Percentiles rank a stretch among this genome's conserved stretches.
Evolutionary conservation across 2,329 filamentous ascomycete species (phyloP).

Genomic region (Lecanoromycetidae sp.): DNA sequence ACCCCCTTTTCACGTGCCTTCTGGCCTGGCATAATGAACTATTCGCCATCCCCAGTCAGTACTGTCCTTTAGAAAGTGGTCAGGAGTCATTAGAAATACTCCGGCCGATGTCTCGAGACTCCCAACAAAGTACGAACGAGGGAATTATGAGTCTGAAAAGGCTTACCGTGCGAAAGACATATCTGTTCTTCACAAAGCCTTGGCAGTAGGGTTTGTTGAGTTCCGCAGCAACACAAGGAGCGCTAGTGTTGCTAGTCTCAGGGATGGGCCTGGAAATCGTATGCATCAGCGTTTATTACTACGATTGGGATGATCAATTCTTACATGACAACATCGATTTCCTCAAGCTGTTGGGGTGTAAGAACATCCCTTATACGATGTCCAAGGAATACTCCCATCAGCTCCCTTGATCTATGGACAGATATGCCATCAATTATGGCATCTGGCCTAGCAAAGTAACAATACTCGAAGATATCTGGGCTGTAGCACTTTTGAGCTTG

Average conservation of each 20-base stretch:
- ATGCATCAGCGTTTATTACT: slow-evolving; percentile 45
- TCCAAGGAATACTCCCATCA: slow-evolving; percentile 60
- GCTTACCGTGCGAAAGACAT: slow-evolving; percentile 79
- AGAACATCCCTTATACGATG: slow-evolving; percentile 57
- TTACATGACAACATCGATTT: slow-evolving; percentile 56
- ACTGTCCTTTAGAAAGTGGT: too few relatives aligned
- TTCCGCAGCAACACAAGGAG: slow-evolving; percentile 60
- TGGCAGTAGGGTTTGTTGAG: slow-evolving; percentile 67
- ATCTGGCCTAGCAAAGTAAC: slow-evolving; percentile 68
- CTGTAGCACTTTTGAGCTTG: slow-evolving; percentile 56
- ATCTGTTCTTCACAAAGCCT: slow-evolving; percentile 71
- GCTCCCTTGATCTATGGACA: slow-evolving; percentile 68
- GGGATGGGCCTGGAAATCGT: too few relatives aligned
- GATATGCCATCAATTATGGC: slow-evolving; percentile 77
- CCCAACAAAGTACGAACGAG: not conserved
- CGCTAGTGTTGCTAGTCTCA: slow-evolving; percentile 72
- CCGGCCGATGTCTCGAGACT: too few relatives aligned
- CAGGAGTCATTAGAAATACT: too few relatives aligned
- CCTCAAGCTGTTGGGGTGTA: slow-evolving; percentile 54
- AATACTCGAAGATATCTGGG: slow-evolving; percentile 77
- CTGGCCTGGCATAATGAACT: slow-evolving; percentile 65
- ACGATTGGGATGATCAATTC: not conserved
- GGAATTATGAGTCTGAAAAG: too few relatives aligned
- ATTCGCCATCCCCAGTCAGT: too few relatives aligned
- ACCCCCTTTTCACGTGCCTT: slow-evolving; percentile 71